Conservation (phyloP, 83 land plant species). For the Thuja plicata region DNA sequence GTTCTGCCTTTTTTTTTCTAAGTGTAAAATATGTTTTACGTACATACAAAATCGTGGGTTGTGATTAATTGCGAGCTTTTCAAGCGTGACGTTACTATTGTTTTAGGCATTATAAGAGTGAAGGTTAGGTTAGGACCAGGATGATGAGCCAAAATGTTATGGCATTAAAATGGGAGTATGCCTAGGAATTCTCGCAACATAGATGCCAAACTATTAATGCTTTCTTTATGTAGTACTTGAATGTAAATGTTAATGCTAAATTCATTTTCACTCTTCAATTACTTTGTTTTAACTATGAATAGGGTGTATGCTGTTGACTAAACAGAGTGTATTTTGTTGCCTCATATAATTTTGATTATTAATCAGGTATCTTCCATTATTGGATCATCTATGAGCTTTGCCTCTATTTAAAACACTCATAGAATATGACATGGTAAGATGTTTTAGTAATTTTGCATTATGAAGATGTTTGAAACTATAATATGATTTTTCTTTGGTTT, state of each 20-base stretch:
- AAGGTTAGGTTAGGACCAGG: not conserved
- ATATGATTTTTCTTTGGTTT: not conserved
- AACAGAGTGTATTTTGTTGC: not conserved
- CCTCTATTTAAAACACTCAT: constrained; percentile 39
- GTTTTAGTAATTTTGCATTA: not conserved
- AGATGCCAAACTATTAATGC: not conserved
- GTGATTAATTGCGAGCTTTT: too few relatives aligned
- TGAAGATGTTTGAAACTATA: too few relatives aligned
- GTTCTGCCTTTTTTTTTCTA: too few relatives aligned
- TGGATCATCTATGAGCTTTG: constrained; percentile 45
- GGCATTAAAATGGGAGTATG: not conserved
- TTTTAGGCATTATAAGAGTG: too few relatives aligned
- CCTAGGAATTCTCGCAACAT: not conserved
- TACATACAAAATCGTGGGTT: too few relatives aligned
- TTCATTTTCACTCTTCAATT: not conserved
- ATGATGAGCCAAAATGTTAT: not conserved
- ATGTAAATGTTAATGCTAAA: not conserved
- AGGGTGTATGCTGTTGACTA: not conserved
- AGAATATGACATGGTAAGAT: constrained; percentile 38
- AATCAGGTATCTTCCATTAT: constrained; percentile 27
- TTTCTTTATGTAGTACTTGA: not conserved
- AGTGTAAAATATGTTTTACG: too few relatives aligned
- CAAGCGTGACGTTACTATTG: too few relatives aligned
- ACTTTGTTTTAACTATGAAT: not conserved
- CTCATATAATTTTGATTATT: constrained; percentile 2